Percentiles rank a stretch among this genome's conserved stretches.
Evolutionary conservation across 192 early-diverging fungal genomes (phyloP).

Genomic region (Coemansia sp.): DNA sequence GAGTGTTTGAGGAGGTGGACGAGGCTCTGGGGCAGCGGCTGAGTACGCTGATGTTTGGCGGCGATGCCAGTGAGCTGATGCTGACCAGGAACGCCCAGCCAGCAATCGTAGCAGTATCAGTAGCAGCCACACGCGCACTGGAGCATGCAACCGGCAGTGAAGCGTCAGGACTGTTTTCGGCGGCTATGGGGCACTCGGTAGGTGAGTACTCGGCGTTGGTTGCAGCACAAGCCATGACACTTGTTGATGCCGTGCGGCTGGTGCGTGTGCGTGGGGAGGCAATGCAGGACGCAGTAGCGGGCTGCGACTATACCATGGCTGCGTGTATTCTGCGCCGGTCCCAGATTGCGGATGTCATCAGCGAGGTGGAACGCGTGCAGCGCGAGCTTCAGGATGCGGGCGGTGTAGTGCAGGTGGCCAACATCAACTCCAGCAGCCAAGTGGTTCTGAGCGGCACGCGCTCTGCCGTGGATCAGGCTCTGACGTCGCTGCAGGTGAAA

Average conservation of each 20-base stretch:
- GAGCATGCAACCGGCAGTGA: slow-evolving; percentile 82
- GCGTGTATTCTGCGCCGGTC: slow-evolving; percentile 78
- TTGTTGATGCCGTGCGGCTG: slow-evolving; percentile 80
- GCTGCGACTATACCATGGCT: slow-evolving; percentile 79
- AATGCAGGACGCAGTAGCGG: slow-evolving; percentile 78
- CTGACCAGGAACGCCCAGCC: slow-evolving; percentile 83
- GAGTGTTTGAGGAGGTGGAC: slow-evolving; percentile 88
- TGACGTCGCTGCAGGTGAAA: slow-evolving; percentile 72
- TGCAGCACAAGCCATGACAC: slow-evolving; percentile 61
- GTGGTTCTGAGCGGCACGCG: slow-evolving; percentile 89
- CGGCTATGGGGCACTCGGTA: slow-evolving; percentile 87
- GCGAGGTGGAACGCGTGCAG: slow-evolving; percentile 39
- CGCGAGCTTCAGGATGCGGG: slow-evolving; percentile 25
- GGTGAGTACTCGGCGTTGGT: slow-evolving; percentile 87
- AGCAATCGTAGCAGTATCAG: slow-evolving; percentile 86
- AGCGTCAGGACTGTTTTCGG: slow-evolving; percentile 65
- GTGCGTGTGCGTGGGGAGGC: slow-evolving; percentile 83
- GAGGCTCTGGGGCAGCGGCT: slow-evolving; percentile 72
- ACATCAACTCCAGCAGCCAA: slow-evolving; percentile 80
- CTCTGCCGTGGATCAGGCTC: slow-evolving; percentile 81
- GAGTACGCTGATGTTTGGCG: slow-evolving; percentile 82
- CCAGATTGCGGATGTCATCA: slow-evolving; percentile 67
- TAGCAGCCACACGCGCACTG: slow-evolving; percentile 81
- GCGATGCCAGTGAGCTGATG: slow-evolving; percentile 65
- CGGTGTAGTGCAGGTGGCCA: slow-evolving; percentile 83